These are phyloP conservation scores for Helicocarpus griseus DNA, from an alignment of 2,329 filamentous ascomycete genomes.

Conservation along the genomic window DNA sequence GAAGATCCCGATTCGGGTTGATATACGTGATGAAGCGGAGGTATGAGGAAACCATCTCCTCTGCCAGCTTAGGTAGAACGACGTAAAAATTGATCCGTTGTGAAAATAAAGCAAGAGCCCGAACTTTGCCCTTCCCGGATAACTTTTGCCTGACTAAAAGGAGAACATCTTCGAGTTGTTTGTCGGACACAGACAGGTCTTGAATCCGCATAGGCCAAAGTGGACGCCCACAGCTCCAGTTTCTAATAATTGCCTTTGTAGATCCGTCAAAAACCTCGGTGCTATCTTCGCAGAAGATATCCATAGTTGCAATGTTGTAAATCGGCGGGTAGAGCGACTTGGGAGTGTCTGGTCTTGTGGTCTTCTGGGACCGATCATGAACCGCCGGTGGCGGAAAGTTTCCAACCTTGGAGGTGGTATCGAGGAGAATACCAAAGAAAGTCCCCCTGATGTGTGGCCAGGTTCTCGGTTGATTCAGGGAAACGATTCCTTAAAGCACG, in stretches of 20 bases:
- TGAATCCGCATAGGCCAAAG: too few relatives aligned
- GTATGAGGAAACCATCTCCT: background rate
- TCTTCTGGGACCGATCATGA: constrained; percentile 1
- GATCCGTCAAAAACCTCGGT: too few relatives aligned
- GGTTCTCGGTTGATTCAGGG: too few relatives aligned
- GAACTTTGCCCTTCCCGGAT: too few relatives aligned
- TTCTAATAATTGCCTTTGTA: too few relatives aligned
- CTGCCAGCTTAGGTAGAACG: background rate
- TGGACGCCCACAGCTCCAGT: too few relatives aligned
- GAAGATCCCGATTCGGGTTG: background rate
- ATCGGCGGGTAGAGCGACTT: constrained; percentile 1
- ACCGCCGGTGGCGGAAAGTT: constrained; percentile 3
- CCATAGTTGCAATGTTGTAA: constrained; percentile 2
- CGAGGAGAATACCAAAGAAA: constrained; percentile 4
- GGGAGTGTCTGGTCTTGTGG: background rate
- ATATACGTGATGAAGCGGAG: background rate
- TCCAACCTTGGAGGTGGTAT: constrained; percentile 1
- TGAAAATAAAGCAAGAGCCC: constrained; percentile 1
- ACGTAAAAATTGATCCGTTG: constrained; percentile 1
- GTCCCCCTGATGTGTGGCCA: background rate
- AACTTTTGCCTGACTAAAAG: too few relatives aligned
- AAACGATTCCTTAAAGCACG: background rate
- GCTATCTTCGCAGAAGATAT: background rate
- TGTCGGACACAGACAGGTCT: too few relatives aligned
- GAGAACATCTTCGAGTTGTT: too few relatives aligned